Evolutionary conservation across 2,329 filamentous ascomycete genomes (phyloP).

Genomic region (Penicillium fuscoglaucum): DNA sequence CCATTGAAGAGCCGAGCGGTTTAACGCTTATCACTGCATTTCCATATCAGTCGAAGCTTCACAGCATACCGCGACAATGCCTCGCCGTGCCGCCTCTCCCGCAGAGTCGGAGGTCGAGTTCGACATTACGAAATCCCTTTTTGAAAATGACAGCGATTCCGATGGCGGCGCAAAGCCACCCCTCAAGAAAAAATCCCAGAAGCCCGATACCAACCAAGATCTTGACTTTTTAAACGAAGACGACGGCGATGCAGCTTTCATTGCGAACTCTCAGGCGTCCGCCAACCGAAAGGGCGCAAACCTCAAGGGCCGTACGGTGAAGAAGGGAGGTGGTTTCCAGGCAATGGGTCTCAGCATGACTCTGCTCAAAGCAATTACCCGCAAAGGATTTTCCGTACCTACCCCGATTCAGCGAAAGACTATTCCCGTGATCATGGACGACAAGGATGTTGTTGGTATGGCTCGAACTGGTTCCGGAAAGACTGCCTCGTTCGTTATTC

Average conservation of each 20-base stretch:
- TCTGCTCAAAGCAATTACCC: slow-evolving; percentile 83
- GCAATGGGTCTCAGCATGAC: slow-evolving; percentile 84
- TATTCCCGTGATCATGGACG: slow-evolving; percentile 84
- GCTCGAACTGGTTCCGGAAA: slow-evolving; percentile 98
- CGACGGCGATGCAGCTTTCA: slow-evolving; percentile 75
- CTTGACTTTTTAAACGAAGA: slow-evolving; percentile 64
- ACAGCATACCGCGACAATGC: slow-evolving; percentile 55
- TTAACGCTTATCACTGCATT: slow-evolving; percentile 15
- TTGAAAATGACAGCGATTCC: slow-evolving; percentile 58
- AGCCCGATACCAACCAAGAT: slow-evolving; percentile 33
- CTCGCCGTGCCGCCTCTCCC: slow-evolving; percentile 72
- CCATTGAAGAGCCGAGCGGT: slow-evolving; percentile 7
- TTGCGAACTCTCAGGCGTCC: slow-evolving; percentile 81
- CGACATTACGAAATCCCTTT: slow-evolving; percentile 80
- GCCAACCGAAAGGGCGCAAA: slow-evolving; percentile 84
- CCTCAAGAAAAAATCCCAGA: slow-evolving; percentile 49
- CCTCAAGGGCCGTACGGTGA: slow-evolving; percentile 78
- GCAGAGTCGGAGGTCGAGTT: slow-evolving; percentile 85
- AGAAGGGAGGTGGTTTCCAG: slow-evolving; percentile 96
- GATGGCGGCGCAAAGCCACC: slow-evolving; percentile 47
- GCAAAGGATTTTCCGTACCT: slow-evolving; percentile 93
- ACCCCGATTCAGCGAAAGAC: slow-evolving; percentile 97
- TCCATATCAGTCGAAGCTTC: slow-evolving; percentile 12
- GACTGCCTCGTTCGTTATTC: slow-evolving; percentile 96
- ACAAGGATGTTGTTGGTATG: slow-evolving; percentile 98